These are phyloP conservation scores for Aspergillus bridgeri DNA, from an alignment of 495 filamentous ascomycete genomes.

Conservation along the genomic window DNA sequence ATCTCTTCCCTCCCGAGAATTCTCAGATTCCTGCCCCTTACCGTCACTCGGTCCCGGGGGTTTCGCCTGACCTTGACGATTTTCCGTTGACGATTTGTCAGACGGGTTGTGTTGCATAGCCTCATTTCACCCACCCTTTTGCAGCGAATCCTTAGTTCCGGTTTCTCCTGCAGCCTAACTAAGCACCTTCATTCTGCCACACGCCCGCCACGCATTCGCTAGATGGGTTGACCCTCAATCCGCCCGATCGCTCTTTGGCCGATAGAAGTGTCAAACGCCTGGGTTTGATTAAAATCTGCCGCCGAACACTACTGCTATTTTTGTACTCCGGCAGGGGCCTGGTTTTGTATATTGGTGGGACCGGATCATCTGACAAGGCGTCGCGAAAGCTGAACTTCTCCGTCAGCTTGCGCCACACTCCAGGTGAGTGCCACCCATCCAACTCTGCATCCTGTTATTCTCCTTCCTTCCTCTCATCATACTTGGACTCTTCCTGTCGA, in stretches of 20 bases:
- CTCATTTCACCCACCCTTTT: constrained; percentile 7
- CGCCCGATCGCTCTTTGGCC: constrained; percentile 9
- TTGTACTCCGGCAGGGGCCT: constrained; percentile 17
- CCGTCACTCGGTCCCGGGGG: constrained; percentile 5
- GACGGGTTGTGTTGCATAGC: constrained; percentile 11
- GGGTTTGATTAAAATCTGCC: constrained; percentile 5
- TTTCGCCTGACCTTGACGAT: constrained; percentile 4
- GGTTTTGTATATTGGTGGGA: constrained; percentile 7
- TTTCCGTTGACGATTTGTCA: constrained; percentile 12
- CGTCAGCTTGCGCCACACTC: constrained; percentile 52
- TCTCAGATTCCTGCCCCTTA: constrained; percentile 1
- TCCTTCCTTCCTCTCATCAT: constrained; percentile 4
- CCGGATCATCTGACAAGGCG: constrained; percentile 22
- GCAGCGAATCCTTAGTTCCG: constrained; percentile 9
- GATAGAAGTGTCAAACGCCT: constrained; percentile 7
- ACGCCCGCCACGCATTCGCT: constrained; percentile 15
- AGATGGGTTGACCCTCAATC: constrained; percentile 18
- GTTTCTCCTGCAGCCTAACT: constrained; percentile 19
- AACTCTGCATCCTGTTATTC: constrained; percentile 15
- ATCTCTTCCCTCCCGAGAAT: constrained; percentile 2
- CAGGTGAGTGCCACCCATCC: constrained; percentile 45
- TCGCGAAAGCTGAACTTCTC: constrained; percentile 39
- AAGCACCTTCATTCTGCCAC: constrained; percentile 15
- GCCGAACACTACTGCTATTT: constrained; percentile 26
- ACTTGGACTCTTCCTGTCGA: constrained; percentile 1